Base-by-base conservation (phyloP, 768 basidiomycete species). In the Amanita pallidorosea region DNA sequence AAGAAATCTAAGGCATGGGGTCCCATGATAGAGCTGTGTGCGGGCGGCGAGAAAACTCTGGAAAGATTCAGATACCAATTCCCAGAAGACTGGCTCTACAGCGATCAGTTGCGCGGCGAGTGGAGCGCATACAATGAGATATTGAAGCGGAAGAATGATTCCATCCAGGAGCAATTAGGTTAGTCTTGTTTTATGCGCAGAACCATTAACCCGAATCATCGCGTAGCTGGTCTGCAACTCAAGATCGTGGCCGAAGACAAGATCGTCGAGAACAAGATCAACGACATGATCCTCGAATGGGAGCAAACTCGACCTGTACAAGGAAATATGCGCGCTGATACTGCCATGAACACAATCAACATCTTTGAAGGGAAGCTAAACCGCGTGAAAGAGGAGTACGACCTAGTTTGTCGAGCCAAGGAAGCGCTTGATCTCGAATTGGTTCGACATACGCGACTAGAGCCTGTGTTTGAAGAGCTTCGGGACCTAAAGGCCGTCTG, bases 191-290 rank as follows among this genome's bases (percentile, higher is more conserved):
- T 40, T 54, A 18, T 41, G 48, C 23, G 5, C 22, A 13, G 15
- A 8, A 17, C 27, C 36, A 11, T 2, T 34, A 13, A 27, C 9
- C 15, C 9, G 0, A 33, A 37, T 18, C 25, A 38, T 27, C 47
- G 45, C 25, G 36, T 54, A 95, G 94, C 91, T 55, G 96, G 95
- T 1, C 74, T 99, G n/a, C 96, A 98, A 67, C 74, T 97, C 55
- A 99, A 98, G 77, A 95, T 99, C 64, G 89, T 95, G n/a, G 93
- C 96, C 1, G 93, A 99, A 66, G 96, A 97, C 73, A 95, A 95
- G 72, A 92, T 97, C 49, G 82, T 98, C 1, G 91, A 95, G 71
- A 89, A 91, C 67, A 93, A 91, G 70, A 93, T 98, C 61, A 84
- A 78, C 59, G 93, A 96, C 59, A 78, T 92, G 52, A 74, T 96